These are phyloP conservation scores for Pseudocercospora fuligena DNA, from an alignment of 2,329 filamentous ascomycete genomes.

Conservation along the genomic window DNA sequence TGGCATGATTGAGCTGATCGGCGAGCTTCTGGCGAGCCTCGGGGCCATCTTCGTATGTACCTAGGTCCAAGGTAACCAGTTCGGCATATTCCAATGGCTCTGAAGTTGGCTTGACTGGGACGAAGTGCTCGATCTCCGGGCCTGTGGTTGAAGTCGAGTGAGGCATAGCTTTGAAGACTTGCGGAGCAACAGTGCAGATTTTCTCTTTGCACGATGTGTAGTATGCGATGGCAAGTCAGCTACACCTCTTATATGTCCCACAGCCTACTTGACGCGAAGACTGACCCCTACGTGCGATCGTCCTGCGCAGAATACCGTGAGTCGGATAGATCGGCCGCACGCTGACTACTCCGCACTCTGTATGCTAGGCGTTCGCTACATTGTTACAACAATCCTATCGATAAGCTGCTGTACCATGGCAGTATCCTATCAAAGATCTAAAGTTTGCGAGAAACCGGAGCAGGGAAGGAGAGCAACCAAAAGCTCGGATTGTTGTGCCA, in stretches of 20 bases:
- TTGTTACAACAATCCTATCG: neutral
- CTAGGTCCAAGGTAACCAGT: neutral
- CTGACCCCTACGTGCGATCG: too few species aligned
- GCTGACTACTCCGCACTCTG: neutral
- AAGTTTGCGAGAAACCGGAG: neutral
- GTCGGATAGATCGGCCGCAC: neutral
- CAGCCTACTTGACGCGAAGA: too few species aligned
- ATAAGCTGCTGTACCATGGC: neutral
- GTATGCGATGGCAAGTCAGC: too few species aligned
- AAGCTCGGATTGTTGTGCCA: too few species aligned
- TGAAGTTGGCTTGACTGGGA: neutral
- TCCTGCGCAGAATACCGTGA: too few species aligned
- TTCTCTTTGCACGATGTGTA: too few species aligned
- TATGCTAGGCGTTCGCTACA: neutral
- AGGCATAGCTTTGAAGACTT: neutral
- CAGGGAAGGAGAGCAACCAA: too few species aligned
- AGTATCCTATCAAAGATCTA: neutral
- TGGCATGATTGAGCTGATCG: neutral
- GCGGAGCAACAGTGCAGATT: neutral
- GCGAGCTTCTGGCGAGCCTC: neutral
- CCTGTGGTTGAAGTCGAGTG: neutral
- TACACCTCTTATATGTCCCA: too few species aligned
- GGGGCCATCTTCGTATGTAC: neutral
- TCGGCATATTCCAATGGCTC: slow-evolving; percentile 1
- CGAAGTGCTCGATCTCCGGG: neutral